These are phyloP conservation scores for Plectosphaerella plurivora DNA, from an alignment of 2,329 filamentous ascomycete genomes.

Conservation along the genomic window DNA sequence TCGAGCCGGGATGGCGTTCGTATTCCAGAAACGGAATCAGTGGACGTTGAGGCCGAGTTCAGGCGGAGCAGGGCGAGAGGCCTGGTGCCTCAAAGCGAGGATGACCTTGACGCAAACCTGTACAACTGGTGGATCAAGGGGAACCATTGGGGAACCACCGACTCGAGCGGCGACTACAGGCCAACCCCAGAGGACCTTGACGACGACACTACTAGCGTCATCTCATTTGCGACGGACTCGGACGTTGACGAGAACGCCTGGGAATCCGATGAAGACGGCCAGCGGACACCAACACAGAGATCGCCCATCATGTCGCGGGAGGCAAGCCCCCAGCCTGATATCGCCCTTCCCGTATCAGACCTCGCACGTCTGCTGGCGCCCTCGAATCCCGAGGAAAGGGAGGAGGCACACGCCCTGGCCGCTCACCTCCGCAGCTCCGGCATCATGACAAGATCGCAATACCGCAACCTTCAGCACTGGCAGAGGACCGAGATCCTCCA, in stretches of 20 bases:
- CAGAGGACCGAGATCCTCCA: slow-evolving; percentile 67
- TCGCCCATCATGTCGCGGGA: slow-evolving; percentile 45
- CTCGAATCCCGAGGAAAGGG: slow-evolving; percentile 67
- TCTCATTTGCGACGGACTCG: slow-evolving; percentile 52
- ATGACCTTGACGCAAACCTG: slow-evolving; percentile 65
- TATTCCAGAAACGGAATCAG: slow-evolving; percentile 55
- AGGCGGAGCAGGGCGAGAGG: slow-evolving; percentile 45
- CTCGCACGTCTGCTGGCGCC: slow-evolving; percentile 82
- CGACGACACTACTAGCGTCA: slow-evolving; percentile 74
- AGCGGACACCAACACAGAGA: slow-evolving; percentile 70
- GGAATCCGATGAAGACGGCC: slow-evolving; percentile 40
- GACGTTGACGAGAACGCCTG: slow-evolving; percentile 40
- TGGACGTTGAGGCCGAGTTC: slow-evolving; percentile 80
- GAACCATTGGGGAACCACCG: slow-evolving; percentile 79
- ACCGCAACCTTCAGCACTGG: slow-evolving; percentile 60
- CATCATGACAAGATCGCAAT: slow-evolving; percentile 79
- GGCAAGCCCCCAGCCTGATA: slow-evolving; percentile 55
- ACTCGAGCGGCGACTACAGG: slow-evolving; percentile 74
- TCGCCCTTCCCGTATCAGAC: slow-evolving; percentile 59
- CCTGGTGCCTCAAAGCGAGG: slow-evolving; percentile 44
- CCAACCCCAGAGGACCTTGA: slow-evolving; percentile 46
- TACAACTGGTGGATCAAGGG: slow-evolving; percentile 83
- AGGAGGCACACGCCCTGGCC: slow-evolving; percentile 77
- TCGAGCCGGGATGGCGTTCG: neutral
- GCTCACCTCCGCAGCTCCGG: slow-evolving; percentile 68